Conservation (phyloP, 2,329 filamentous ascomycete genomes). For the Clarireedia paspali region DNA sequence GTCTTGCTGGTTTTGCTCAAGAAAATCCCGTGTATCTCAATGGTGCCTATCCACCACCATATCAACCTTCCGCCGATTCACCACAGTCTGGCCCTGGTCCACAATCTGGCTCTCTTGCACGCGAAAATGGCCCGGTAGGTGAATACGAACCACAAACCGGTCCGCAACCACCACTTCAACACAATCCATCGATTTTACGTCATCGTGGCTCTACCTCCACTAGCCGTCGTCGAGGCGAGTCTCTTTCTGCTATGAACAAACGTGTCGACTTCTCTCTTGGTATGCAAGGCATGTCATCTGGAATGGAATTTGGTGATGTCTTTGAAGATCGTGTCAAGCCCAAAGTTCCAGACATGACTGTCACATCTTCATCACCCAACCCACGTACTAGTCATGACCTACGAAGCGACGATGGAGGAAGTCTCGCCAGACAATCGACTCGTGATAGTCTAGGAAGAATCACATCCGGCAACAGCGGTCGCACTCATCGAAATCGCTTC, state of each 20-base stretch:
- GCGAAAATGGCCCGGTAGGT: conserved; percentile 21
- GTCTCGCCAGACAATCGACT: conserved; percentile 14
- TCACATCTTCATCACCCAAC: conserved; percentile 28
- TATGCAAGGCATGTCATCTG: conserved; percentile 50
- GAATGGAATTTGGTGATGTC: conserved; percentile 56
- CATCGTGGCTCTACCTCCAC: conserved; percentile 31
- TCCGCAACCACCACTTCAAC: conserved; percentile 14
- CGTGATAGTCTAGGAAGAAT: conserved; percentile 26
- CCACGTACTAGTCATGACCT: conserved; percentile 8
- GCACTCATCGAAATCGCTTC: conserved; percentile 52
- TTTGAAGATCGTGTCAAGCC: conserved; percentile 44
- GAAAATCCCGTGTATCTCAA: conserved; percentile 26
- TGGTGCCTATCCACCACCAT: conserved; percentile 22
- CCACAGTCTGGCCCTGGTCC: conserved; percentile 21
- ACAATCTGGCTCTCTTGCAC: conserved; percentile 25
- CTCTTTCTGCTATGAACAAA: conserved; percentile 48
- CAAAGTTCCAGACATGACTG: conserved; percentile 24
- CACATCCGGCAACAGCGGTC: conserved; percentile 27
- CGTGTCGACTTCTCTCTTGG: conserved; percentile 66
- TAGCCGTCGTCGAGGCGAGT: conserved; percentile 46
- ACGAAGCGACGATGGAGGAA: conserved; percentile 13
- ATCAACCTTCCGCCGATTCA: neutral
- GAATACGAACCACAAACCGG: neutral
- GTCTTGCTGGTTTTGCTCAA: conserved; percentile 24
- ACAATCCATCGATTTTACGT: conserved; percentile 47